These are phyloP conservation scores for Blastobotrys illinoisensis DNA, from an alignment of 1,139 yeast genomes.

Conservation along the genomic window DNA sequence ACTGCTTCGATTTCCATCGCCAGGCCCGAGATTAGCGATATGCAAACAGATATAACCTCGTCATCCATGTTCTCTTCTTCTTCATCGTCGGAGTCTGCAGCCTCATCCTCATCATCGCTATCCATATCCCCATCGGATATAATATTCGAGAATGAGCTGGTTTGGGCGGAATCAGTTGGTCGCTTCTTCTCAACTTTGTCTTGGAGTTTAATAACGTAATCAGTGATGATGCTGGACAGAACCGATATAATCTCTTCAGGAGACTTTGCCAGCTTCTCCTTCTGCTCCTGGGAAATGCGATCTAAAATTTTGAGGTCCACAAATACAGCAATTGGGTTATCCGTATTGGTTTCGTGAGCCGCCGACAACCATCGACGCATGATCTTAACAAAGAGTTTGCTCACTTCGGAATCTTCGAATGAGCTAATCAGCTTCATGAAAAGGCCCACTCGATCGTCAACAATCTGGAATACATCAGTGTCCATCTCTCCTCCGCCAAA, in stretches of 20 bases:
- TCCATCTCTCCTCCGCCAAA: neutral
- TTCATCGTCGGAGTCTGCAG: conserved; percentile 26
- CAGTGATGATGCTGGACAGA: conserved; percentile 44
- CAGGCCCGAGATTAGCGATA: conserved; percentile 28
- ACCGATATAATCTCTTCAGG: conserved; percentile 56
- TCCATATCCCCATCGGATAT: conserved; percentile 26
- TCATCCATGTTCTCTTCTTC: conserved; percentile 27
- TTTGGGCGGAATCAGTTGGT: conserved; percentile 5
- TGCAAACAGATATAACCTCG: conserved; percentile 27
- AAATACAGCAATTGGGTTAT: conserved; percentile 42
- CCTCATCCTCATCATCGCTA: conserved; percentile 24
- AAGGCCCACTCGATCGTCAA: conserved; percentile 49
- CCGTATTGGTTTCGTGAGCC: conserved; percentile 13
- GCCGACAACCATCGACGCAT: conserved; percentile 56
- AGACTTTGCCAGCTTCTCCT: conserved; percentile 54
- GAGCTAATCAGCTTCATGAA: conserved; percentile 47
- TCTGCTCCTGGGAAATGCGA: conserved; percentile 53
- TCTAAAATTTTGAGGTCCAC: conserved; percentile 64
- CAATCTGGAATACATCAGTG: conserved; percentile 28
- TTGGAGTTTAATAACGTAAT: conserved; percentile 20
- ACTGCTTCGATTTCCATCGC: conserved; percentile 23
- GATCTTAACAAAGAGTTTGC: conserved; percentile 45
- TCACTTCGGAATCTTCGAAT: conserved; percentile 45
- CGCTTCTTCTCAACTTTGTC: conserved; percentile 7
- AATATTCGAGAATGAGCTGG: conserved; percentile 6